A percentile compares a stretch with the other conserved stretches of the same genome.
Evolutionary conservation across 257 asterid species (phyloP).

Genomic region (Plantago major): DNA sequence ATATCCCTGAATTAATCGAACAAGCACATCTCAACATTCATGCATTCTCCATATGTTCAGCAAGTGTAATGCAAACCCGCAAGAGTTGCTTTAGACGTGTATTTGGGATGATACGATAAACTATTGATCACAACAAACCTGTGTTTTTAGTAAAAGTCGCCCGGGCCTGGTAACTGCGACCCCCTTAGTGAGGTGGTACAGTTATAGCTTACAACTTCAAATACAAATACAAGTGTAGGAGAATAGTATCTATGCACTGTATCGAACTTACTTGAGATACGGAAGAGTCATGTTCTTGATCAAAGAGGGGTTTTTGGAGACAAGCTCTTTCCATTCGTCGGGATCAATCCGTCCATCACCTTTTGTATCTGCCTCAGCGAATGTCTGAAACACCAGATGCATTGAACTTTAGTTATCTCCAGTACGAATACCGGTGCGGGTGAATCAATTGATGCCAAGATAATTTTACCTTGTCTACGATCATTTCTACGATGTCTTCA

Average conservation of each 20-base stretch:
- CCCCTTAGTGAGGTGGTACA: no score
- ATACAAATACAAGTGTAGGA: no score
- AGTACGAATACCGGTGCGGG: no score
- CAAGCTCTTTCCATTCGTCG: conserved; percentile 87
- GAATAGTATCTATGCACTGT: no score
- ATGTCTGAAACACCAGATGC: conserved; percentile 32
- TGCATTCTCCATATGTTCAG: no score
- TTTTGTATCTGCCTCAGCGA: conserved; percentile 54
- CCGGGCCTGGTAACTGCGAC: no score
- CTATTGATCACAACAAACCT: no score
- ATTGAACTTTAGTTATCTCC: not conserved
- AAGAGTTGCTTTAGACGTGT: no score
- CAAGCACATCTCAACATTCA: not conserved
- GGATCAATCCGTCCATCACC: conserved; percentile 83
- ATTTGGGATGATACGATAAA: no score
- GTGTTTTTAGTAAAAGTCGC: no score
- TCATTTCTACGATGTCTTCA: conserved; percentile 43
- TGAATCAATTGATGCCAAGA: not conserved
- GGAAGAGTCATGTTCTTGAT: conserved; percentile 89
- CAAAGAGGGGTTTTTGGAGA: conserved; percentile 72
- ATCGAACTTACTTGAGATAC: conserved; percentile 52
- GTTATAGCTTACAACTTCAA: no score
- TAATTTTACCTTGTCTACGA: conserved; percentile 41
- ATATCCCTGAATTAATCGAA: not conserved
- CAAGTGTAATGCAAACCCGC: no score